A percentile compares a stretch with the other conserved stretches of the same genome.
phyloP scores from a whole-genome alignment of 345 rosid genomes.

The Melastoma malabathricum region DNA sequence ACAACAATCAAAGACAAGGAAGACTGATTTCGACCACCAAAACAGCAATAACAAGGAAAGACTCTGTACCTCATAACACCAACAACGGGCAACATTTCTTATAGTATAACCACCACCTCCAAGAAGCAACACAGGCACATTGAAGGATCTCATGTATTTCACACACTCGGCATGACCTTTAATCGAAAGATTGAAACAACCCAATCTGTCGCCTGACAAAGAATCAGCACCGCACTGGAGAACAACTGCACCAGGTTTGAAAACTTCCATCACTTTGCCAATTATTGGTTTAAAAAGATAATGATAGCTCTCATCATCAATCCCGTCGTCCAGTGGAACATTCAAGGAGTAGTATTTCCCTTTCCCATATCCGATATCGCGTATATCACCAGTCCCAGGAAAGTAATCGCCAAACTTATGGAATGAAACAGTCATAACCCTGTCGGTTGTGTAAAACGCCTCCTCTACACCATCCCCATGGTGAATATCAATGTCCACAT shows the following conservation, averaged over 20 bases:
- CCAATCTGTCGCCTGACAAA: conserved; percentile 49
- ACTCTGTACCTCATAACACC: conserved; percentile 48
- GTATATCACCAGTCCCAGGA: conserved; percentile 60
- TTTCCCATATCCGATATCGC: conserved; percentile 36
- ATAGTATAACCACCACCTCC: conserved; percentile 62
- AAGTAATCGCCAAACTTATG: conserved; percentile 59
- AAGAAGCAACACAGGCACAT: conserved; percentile 41
- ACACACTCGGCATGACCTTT: conserved; percentile 64
- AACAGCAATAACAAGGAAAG: no score
- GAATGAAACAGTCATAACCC: conserved; percentile 61
- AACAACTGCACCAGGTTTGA: conserved; percentile 50
- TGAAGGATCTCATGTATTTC: conserved; percentile 54
- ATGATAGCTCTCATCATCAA: conserved; percentile 62
- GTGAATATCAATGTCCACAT: conserved; percentile 58
- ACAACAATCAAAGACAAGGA: not conserved
- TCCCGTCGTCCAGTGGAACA: conserved; percentile 59
- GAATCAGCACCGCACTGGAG: conserved; percentile 66
- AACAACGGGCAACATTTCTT: conserved; percentile 56
- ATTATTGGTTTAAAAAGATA: conserved; percentile 45
- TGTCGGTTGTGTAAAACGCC: conserved; percentile 59
- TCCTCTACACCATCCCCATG: conserved; percentile 65
- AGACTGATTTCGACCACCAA: not conserved
- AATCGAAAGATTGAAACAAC: conserved; percentile 58
- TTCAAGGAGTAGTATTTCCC: conserved; percentile 58
- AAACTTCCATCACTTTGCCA: conserved; percentile 52